A percentile compares a stretch with the other conserved stretches of the same genome.
Evolutionary conservation across 2,329 filamentous ascomycete genomes (phyloP).

Genomic region (Fusarium foetens): DNA sequence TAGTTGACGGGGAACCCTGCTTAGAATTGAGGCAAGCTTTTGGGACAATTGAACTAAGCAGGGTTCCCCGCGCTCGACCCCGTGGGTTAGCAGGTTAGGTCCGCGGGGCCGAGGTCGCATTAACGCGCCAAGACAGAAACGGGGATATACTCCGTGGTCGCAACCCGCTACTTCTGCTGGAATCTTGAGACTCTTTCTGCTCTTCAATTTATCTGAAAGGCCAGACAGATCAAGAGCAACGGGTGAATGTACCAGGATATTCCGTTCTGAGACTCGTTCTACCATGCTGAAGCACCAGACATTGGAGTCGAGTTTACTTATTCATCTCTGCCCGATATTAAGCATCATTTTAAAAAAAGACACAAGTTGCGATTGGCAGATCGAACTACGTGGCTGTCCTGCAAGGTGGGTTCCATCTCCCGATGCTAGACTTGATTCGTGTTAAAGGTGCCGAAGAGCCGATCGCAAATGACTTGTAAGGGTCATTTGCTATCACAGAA

Average conservation of each 20-base stretch:
- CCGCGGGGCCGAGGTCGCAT: not conserved
- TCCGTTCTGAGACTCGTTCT: not conserved
- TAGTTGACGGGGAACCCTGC: not conserved
- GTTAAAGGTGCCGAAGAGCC: not conserved
- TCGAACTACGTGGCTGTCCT: not conserved
- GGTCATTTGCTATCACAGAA: not conserved
- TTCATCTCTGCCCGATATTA: not conserved
- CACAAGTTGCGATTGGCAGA: not conserved
- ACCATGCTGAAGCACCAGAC: rapidly evolving
- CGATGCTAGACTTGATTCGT: not conserved
- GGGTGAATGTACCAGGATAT: not conserved
- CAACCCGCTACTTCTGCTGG: not conserved
- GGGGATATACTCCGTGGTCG: not conserved
- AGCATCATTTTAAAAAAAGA: not conserved
- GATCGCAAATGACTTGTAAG: not conserved
- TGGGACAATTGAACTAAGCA: not conserved
- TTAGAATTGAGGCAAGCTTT: not conserved
- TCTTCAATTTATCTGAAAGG: not conserved
- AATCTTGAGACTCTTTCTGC: not conserved
- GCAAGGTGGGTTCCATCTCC: not conserved
- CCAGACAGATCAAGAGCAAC: rapidly evolving
- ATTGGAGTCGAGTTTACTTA: rapidly evolving
- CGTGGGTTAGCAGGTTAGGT: not conserved
- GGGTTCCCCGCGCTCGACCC: not conserved
- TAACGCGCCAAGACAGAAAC: not conserved